Conservation (phyloP, 1,284 basidiomycete species). For the Tylopilus sp. region DNA sequence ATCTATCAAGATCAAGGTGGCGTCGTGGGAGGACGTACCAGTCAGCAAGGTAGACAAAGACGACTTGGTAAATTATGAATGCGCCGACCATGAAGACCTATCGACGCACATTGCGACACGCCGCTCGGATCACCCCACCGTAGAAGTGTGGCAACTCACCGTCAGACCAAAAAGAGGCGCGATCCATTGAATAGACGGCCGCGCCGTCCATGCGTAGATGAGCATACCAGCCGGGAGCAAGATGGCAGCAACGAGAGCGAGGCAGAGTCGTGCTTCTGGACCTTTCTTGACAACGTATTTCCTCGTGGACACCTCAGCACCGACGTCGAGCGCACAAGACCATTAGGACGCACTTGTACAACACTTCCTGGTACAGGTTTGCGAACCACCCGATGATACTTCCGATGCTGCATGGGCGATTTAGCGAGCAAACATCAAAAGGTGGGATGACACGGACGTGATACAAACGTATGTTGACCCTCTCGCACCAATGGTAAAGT, state of each 20-base stretch:
- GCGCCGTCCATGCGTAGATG: slow-evolving; percentile 48
- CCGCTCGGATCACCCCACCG: background rate
- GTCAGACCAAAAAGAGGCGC: slow-evolving; percentile 45
- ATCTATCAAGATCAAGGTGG: background rate
- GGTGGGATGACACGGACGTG: slow-evolving; percentile 36
- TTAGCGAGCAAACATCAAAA: background rate
- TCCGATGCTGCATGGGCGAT: slow-evolving; percentile 27
- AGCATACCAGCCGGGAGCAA: slow-evolving; percentile 54
- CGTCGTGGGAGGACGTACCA: slow-evolving; percentile 44
- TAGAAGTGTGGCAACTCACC: slow-evolving; percentile 28
- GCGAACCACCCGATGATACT: slow-evolving; percentile 28
- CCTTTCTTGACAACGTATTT: slow-evolving; percentile 45
- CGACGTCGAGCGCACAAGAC: slow-evolving; percentile 6
- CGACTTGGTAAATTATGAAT: slow-evolving; percentile 63
- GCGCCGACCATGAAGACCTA: slow-evolving; percentile 55
- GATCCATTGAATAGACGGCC: slow-evolving; percentile 39
- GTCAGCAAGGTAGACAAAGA: slow-evolving; percentile 73
- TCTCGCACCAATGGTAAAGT: slow-evolving; percentile 49
- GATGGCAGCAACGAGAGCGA: slow-evolving; percentile 54
- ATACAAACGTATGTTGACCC: slow-evolving; percentile 53
- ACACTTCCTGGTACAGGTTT: slow-evolving; percentile 46
- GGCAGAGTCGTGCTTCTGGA: slow-evolving; percentile 62
- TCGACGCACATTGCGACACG: background rate
- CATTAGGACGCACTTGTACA: slow-evolving; percentile 40
- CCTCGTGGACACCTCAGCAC: slow-evolving; percentile 16